A percentile compares a stretch with the other conserved stretches of the same genome.
Conservation (phyloP, 2,329 filamentous ascomycete species). For the Trichoderma koningii region DNA sequence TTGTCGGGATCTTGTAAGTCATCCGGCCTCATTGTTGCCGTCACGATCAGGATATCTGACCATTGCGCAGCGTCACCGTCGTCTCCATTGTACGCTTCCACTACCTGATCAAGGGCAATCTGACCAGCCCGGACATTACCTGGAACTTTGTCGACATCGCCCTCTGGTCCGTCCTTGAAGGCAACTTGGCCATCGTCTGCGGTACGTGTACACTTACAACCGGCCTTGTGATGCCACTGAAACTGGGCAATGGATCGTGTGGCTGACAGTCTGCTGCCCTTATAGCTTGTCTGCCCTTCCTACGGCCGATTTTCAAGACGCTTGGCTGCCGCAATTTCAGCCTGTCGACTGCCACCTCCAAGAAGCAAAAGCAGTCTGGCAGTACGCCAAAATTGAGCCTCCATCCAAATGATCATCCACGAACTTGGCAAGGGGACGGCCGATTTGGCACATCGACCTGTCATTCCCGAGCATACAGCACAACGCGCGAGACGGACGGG, state of each 20-base stretch:
- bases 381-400: slow-evolving; percentile 1
- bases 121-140: slow-evolving; percentile 33
- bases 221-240: background rate
- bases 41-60: background rate
- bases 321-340: slow-evolving; percentile 20
- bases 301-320: slow-evolving; percentile 25
- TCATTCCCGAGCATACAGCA: slow-evolving; percentile 23
- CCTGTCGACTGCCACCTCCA: slow-evolving; percentile 13
- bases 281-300: slow-evolving; percentile 29
- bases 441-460: slow-evolving; percentile 13
- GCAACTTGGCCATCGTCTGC: slow-evolving; percentile 34
- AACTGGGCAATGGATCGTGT: background rate
- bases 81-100: slow-evolving; percentile 30
- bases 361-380: slow-evolving; percentile 16
- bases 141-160: slow-evolving; percentile 34
- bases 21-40: background rate
- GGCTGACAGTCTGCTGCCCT: background rate
- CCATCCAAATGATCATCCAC: slow-evolving; percentile 4
- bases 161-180: slow-evolving; percentile 34
- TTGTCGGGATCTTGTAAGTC: slow-evolving; percentile 34
- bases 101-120: slow-evolving; percentile 26
- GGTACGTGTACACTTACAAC: slow-evolving; percentile 24
- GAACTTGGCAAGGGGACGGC: slow-evolving; percentile 22
- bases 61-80: slow-evolving; percentile 24
- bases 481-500: slow-evolving; percentile 21